Conservation (phyloP, 176 grass and related monocot species). For the Sorghum bicolor region Sorghum_bicolor_NCBIv3 NC_012879.2:59180501-59181000, state of each 20-base stretch:
- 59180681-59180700: background rate
- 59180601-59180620: slow-evolving; percentile 25
- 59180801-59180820: background rate
- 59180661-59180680: background rate
- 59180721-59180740: background rate
- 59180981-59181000: slow-evolving; percentile 30
- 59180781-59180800: background rate
- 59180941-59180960: slow-evolving; percentile 36
- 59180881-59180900: slow-evolving; percentile 44
- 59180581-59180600: slow-evolving; percentile 55
- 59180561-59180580: slow-evolving; percentile 57
- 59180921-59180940: slow-evolving; percentile 46
- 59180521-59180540: slow-evolving; percentile 11
- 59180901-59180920: slow-evolving; percentile 59
- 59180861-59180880: slow-evolving; percentile 52
- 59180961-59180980: slow-evolving; percentile 27
- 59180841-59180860: slow-evolving; percentile 41
- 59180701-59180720: background rate
- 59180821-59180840: background rate
- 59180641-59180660: background rate
- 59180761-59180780: background rate
- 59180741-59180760: background rate
- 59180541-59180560: slow-evolving; percentile 68
- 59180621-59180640: background rate
- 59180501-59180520: slow-evolving; percentile 4